A percentile compares a stretch with the other conserved stretches of the same genome.
Evolutionary conservation across 192 early-diverging fungal genomes (phyloP).

Genomic region (Funneliformis geosporum): DNA sequence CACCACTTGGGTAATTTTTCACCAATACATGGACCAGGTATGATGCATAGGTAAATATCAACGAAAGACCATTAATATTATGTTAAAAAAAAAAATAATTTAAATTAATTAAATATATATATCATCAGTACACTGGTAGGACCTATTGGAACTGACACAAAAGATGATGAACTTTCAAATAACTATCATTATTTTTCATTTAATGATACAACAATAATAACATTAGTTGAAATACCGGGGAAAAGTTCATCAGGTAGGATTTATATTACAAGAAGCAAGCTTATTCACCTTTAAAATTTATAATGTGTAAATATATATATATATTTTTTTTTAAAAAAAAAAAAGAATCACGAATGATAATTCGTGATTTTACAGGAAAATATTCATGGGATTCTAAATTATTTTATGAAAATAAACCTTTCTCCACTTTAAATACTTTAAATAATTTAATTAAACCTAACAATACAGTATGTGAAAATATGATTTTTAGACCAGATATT

Average conservation of each 20-base stretch:
- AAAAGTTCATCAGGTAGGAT: conserved; percentile 43
- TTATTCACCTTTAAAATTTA: neutral
- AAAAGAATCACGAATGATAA: conserved; percentile 56
- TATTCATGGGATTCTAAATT: conserved; percentile 80
- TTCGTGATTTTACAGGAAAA: conserved; percentile 77
- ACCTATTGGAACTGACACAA: conserved; percentile 40
- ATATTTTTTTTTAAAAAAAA: neutral
- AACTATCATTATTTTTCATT: conserved; percentile 70
- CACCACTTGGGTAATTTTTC: conserved; percentile 74
- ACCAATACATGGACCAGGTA: conserved; percentile 63
- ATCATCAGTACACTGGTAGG: conserved; percentile 45
- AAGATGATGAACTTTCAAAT: conserved; percentile 42
- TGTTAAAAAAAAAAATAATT: neutral
- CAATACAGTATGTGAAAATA: conserved; percentile 39
- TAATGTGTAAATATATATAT: neutral
- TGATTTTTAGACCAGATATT: conserved; percentile 37
- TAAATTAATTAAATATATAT: neutral
- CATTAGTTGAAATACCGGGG: conserved; percentile 65
- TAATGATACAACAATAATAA: conserved; percentile 72
- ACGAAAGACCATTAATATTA: neutral
- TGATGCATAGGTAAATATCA: conserved; percentile 48
- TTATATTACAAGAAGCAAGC: neutral
- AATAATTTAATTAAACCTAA: conserved; percentile 3
- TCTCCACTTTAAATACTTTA: neutral
- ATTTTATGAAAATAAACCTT: conserved; percentile 57